Evolutionary conservation across 352 stramenopile species (phyloP).

Genomic region (Pythium folliculosum): DNA sequence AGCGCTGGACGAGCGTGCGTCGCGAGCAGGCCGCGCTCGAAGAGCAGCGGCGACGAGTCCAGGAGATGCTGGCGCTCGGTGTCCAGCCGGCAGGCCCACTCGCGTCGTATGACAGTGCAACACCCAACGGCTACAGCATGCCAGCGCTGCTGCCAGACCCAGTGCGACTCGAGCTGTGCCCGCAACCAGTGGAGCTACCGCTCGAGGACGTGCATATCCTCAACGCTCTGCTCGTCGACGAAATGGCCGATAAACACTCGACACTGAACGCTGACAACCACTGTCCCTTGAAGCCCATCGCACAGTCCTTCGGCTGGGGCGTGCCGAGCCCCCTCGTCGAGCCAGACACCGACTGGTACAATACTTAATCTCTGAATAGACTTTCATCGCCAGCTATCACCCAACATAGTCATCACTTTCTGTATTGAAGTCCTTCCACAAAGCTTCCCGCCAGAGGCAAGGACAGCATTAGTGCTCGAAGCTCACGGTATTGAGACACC

Average conservation of each 20-base stretch:
- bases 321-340: neutral
- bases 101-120: neutral
- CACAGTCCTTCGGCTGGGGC: neutral
- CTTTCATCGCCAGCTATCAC: too few relatives aligned
- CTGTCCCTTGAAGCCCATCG: neutral
- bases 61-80: neutral
- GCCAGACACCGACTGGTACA: neutral
- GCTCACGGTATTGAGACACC: too few relatives aligned
- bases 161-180: neutral
- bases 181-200: neutral
- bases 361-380: neutral
- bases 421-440: too few relatives aligned
- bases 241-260: neutral
- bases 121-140: neutral
- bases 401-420: too few relatives aligned
- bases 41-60: neutral
- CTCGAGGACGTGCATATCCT: slow-evolving; percentile 16
- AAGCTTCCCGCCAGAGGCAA: too few relatives aligned
- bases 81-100: neutral
- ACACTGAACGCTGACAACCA: neutral
- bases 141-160: slow-evolving; percentile 11
- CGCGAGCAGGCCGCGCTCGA: slow-evolving; percentile 3
- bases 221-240: slow-evolving; percentile 10
- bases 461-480: too few relatives aligned
- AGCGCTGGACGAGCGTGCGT: slow-evolving; percentile 17